These are phyloP conservation scores for Chlamydomonas sp. DNA, from an alignment of 139 green algal genomes.

Conservation along the genomic window DNA sequence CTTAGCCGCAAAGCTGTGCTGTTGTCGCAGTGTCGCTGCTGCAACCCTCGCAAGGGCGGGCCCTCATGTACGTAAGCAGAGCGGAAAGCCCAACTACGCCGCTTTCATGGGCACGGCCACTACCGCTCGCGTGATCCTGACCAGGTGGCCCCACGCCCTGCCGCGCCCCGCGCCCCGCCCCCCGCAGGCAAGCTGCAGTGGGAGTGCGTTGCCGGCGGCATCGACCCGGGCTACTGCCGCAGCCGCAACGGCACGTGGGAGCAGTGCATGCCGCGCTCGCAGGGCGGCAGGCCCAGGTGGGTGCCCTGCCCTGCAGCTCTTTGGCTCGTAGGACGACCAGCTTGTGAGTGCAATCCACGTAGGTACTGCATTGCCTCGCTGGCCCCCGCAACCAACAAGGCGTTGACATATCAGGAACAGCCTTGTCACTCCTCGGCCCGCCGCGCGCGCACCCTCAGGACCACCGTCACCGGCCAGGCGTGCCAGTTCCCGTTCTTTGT, in stretches of 20 bases:
- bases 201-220: constrained; percentile 23
- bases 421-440: no score
- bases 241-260: constrained; percentile 8
- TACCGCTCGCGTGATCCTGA: not conserved
- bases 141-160: not conserved
- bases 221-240: constrained; percentile 36
- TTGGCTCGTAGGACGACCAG: no score
- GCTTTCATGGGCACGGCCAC: not conserved
- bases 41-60: not conserved
- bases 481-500: constrained; percentile 36
- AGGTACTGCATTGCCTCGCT: no score
- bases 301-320: not conserved
- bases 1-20: not conserved
- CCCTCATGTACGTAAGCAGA: not conserved
- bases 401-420: no score
- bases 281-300: constrained; percentile 25
- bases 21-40: not conserved
- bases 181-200: constrained; percentile 9
- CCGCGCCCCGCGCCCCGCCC: not conserved
- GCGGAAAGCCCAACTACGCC: not conserved
- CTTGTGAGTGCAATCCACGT: no score
- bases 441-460: not conserved
- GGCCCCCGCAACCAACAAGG: no score
- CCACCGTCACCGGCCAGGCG: constrained; percentile 22
- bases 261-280: constrained; percentile 30